phyloP scores from a whole-genome alignment of 805 yeast species.

The Sungouiozyma intestinalis region DNA sequence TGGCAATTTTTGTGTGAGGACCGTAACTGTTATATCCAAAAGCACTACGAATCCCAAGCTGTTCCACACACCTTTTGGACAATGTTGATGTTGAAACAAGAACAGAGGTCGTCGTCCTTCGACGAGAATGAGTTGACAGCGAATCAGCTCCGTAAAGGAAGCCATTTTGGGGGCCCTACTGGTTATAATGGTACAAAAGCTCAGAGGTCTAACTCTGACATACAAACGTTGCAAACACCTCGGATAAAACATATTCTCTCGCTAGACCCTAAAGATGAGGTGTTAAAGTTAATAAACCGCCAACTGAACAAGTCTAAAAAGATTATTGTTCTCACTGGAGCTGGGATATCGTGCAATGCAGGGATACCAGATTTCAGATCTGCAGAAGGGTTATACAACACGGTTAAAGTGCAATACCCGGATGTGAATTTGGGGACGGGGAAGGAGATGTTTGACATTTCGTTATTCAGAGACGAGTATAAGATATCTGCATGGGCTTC shows the following conservation, averaged over 20 bases:
- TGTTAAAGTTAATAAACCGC: slow-evolving; percentile 20
- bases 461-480: slow-evolving; percentile 58
- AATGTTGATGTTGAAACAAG: slow-evolving; percentile 2
- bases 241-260: slow-evolving; percentile 10
- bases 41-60: not conserved
- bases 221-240: slow-evolving; percentile 10
- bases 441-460: slow-evolving; percentile 82
- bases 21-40: no score
- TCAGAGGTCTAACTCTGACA: not conserved
- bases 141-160: slow-evolving; percentile 5
- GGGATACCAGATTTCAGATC: slow-evolving; percentile 96
- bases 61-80: not conserved
- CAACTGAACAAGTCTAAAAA: slow-evolving; percentile 30
- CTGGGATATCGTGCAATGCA: slow-evolving; percentile 93
- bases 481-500: slow-evolving; percentile 70
- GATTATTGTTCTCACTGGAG: slow-evolving; percentile 76
- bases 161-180: not conserved
- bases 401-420: slow-evolving; percentile 56
- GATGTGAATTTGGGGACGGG: slow-evolving; percentile 54
- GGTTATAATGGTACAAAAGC: no score
- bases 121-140: slow-evolving; percentile 7
- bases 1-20: no score
- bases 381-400: slow-evolving; percentile 67
- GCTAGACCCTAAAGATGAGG: slow-evolving; percentile 9
- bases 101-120: slow-evolving; percentile 8